Evolutionary conservation across 2,329 filamentous ascomycete genomes (phyloP), one percentile per base, ranked within the genome.

Genomic region (Madurella mycetomatis): DNA sequence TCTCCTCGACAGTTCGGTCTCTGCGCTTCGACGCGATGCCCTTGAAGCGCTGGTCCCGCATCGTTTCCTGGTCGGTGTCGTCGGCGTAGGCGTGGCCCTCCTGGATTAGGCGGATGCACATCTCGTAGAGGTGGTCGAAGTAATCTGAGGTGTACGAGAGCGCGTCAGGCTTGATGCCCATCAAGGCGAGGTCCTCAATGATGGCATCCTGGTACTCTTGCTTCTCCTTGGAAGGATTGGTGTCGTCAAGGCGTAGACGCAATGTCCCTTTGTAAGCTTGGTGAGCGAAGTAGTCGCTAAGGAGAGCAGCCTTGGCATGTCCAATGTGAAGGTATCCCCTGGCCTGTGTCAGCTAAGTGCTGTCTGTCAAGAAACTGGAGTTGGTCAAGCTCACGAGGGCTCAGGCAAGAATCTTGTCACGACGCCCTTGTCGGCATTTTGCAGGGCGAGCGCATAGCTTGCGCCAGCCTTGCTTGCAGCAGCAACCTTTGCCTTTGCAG

Each of bases 201-300:
- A 99, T 99, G 5, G 91, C 82, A 72, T 97, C 91, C 70, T 97
- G 87, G 70, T 87, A 99, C 75, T 97, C 94, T 70, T 92, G 85
- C 77, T 95, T 96, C 79, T 99, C 94, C 72, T 97, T 97, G 56
- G 88, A 86, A 8, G 94, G 94, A 73, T 99, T 99, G 53, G 94
- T 99, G 68, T 99, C 94, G 69, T 99, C 94, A 67, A 99, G 94
- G 56, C 94, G 88, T 47, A 97, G 83, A 56, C 95, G 85, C 64
- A 99, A 79, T 65, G 87, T 95, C 66, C 94, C 94, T 57, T 92
- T 86, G 78, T 95, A 95, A 64, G 90, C 88, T 70, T 91, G 87
- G 72, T 96, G 91, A 43, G 91, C 92, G 65, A 97, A 97, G 79
- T 95, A 97, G 71, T 97, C 92, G 75, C 94, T 96, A 54, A 97